Evolutionary conservation across 441 rosid genomes (phyloP).

Genomic region (Eruca vesicaria): DNA sequence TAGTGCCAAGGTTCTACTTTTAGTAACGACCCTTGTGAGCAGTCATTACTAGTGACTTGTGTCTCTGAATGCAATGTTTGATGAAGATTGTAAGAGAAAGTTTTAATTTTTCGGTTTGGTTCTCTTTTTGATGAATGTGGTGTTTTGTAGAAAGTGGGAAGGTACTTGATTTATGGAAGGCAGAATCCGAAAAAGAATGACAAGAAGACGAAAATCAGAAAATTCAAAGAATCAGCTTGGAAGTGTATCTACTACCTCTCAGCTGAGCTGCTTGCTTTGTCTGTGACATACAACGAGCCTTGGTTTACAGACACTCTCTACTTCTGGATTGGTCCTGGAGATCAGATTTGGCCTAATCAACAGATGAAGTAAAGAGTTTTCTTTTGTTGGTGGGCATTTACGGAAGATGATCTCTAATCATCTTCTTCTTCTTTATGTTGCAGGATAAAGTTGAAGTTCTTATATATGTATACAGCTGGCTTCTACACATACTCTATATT

Average conservation of each 20-base stretch:
- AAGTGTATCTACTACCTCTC: constrained; percentile 73
- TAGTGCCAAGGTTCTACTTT: constrained; percentile 13
- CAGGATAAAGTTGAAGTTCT: constrained; percentile 56
- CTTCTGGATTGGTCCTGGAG: constrained; percentile 82
- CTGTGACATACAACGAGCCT: constrained; percentile 58
- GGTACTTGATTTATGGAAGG: constrained; percentile 54
- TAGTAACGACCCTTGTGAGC: not conserved
- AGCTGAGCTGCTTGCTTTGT: constrained; percentile 45
- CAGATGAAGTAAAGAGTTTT: constrained; percentile 60
- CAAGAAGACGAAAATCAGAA: constrained; percentile 45
- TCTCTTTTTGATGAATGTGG: not conserved
- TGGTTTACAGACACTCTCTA: constrained; percentile 76
- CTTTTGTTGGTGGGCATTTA: not conserved
- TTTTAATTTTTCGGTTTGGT: not conserved
- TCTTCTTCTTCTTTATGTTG: not conserved
- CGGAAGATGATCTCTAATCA: not conserved
- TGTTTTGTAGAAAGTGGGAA: constrained; percentile 57
- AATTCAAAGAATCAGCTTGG: constrained; percentile 93
- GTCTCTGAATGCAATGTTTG: not conserved
- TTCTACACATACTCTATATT: constrained; percentile 59
- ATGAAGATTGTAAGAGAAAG: not conserved
- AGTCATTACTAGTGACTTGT: not conserved
- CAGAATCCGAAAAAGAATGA: constrained; percentile 17
- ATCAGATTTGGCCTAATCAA: constrained; percentile 84
- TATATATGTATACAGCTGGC: constrained; percentile 55